Conservation (phyloP, 805 yeast genomes). For the Pichia occidentalis region DNA sequence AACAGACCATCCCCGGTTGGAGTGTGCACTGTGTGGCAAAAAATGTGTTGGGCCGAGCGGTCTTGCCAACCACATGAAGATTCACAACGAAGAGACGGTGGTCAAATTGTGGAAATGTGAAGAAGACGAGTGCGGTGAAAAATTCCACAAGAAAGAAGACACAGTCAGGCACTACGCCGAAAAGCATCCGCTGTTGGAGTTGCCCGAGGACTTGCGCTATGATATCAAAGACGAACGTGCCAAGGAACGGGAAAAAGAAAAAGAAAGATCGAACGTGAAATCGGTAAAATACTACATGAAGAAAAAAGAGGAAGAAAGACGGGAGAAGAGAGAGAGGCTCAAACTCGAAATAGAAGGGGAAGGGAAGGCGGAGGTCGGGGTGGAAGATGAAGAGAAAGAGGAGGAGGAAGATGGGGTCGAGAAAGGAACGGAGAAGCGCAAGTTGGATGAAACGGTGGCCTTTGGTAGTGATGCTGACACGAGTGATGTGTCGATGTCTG, state of each 20-base stretch:
- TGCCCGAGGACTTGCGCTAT: constrained; percentile 16
- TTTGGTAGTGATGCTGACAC: neutral
- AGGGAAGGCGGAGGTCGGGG: neutral
- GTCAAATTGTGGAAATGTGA: constrained; percentile 64
- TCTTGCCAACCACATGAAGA: constrained; percentile 62
- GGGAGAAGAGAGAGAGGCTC: neutral
- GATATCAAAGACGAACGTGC: constrained; percentile 1
- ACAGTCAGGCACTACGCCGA: constrained; percentile 49
- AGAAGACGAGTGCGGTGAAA: constrained; percentile 38
- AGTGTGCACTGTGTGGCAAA: constrained; percentile 60
- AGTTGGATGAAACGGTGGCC: neutral
- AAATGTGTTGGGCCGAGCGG: constrained; percentile 70
- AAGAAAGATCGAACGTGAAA: neutral
- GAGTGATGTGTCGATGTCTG: neutral
- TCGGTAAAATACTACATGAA: neutral
- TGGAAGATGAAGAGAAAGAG: neutral
- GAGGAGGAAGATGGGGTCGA: neutral
- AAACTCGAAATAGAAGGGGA: neutral
- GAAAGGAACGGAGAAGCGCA: neutral
- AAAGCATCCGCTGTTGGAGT: constrained; percentile 29
- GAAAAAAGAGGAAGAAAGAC: constrained; percentile 7
- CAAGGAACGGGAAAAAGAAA: neutral
- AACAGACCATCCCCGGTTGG: constrained; percentile 63
- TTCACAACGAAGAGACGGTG: constrained; percentile 51
- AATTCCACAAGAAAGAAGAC: constrained; percentile 51